Percentiles rank a stretch among this genome's conserved stretches.
Evolutionary conservation across 2,329 filamentous ascomycete genomes (phyloP).

Genomic region (Alternaria consortialis): DNA sequence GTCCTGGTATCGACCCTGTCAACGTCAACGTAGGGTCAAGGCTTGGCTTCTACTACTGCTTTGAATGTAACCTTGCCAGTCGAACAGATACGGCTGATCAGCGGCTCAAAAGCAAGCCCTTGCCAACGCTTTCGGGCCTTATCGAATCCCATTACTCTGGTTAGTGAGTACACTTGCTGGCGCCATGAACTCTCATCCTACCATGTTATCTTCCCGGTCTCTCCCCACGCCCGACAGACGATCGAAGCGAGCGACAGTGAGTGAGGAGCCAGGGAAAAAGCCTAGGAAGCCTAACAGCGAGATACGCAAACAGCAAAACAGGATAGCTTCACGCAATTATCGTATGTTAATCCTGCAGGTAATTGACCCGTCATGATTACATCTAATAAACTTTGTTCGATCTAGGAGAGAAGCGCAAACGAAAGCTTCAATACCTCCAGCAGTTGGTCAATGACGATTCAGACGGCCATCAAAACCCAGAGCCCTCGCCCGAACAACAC

Average conservation of each 20-base stretch:
- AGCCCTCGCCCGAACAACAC: conserved; percentile 23
- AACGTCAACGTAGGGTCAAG: conserved; percentile 18
- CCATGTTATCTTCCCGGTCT: conserved; percentile 16
- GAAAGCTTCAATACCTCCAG: conserved; percentile 49
- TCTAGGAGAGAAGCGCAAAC: conserved; percentile 49
- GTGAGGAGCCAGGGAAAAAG: conserved; percentile 28
- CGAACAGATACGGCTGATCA: conserved; percentile 21
- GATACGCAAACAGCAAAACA: conserved; percentile 49
- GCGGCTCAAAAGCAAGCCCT: conserved; percentile 29
- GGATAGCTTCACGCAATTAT: conserved; percentile 51
- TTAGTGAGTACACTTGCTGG: conserved; percentile 26
- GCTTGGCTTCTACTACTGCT: conserved; percentile 19
- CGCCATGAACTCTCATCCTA: conserved; percentile 30
- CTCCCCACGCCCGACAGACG: conserved; percentile 18
- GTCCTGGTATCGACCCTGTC: conserved; percentile 25
- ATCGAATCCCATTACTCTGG: conserved; percentile 15
- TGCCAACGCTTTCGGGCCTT: conserved; percentile 17
- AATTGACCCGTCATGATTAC: neutral
- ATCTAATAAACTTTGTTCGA: conserved; percentile 13
- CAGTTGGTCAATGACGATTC: conserved; percentile 41
- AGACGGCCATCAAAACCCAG: conserved; percentile 23
- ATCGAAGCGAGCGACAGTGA: conserved; percentile 14
- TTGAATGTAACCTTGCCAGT: conserved; percentile 33
- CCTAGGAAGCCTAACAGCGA: conserved; percentile 50
- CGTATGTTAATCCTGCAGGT: conserved; percentile 28